Base-by-base conservation (phyloP, 2,329 filamentous ascomycete species). In the Nemania sp. region DNA sequence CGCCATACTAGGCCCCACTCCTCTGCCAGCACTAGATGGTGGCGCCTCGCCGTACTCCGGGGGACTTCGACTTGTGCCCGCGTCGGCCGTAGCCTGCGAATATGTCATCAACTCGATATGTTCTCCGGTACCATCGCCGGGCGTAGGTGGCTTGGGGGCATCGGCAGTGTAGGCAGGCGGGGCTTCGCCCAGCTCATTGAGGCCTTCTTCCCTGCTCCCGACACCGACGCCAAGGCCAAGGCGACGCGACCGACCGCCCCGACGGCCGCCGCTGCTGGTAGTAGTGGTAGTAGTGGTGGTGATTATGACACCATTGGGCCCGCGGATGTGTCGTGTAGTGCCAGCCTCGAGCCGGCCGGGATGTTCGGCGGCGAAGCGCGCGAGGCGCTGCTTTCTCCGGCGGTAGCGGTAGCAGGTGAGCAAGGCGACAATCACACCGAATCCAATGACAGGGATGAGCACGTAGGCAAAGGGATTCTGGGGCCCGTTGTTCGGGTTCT, bases 181-280 rank as follows among this genome's bases (percentile, higher is more conserved):
- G 6, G 68, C 67, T 52, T 70, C 68, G 33, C 68, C 68, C 3
- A 68, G 49, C 54, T 70, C 67, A 28, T 70, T 70, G 36, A 70
- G 57, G 1, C 68, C 68, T 46, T 70, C 66, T 28, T 69, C 67
- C 23, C 61, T 59, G 31, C 63, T 66, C 6, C 54, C 61, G 6
- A 63, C 9, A n/a, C 57, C 61, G 14, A 61, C n/a, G 23, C 57
- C 54, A 6, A 48, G 2, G 53, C 61, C 19, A 48, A 44, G 20
- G 31, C 59, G 46, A 20, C 47, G 24, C 42, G 54, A 45, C 19
- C 50, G 24, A 43, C 31, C 31, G 45, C 44, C 41, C 22, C 40
- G 43, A 44, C 51, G 17, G 49, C 52, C 49, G 57, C 45, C 53
- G 49, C 53, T 15, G 54, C 56, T 42, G 43, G 53, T 20, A 39